Evolutionary conservation across 768 basidiomycete genomes (phyloP).

Genomic region (Porpolomopsis calyptriformis): DNA sequence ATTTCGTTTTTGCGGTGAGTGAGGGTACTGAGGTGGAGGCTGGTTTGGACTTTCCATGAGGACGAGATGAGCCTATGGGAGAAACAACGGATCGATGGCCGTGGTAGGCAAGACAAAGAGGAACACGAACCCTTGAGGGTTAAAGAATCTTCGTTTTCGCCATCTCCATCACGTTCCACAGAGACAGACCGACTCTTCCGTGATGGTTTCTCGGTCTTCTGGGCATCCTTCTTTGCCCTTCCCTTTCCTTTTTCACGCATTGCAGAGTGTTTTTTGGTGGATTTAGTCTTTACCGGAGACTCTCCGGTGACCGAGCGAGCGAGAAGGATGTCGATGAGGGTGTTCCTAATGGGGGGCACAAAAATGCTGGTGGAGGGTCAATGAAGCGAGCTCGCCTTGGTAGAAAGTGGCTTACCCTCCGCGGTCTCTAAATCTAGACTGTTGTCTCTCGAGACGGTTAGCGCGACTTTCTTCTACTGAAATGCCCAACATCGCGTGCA

Average conservation of each 20-base stretch:
- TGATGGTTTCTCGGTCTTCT: neutral
- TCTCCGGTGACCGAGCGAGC: slow-evolving; percentile 35
- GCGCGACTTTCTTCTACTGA: slow-evolving; percentile 44
- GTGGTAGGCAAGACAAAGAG: too few relatives aligned
- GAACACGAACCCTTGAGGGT: too few relatives aligned
- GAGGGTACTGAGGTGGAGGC: neutral
- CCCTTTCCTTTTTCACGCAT: neutral
- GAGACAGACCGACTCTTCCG: neutral
- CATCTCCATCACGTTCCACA: neutral
- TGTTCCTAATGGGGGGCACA: slow-evolving; percentile 39
- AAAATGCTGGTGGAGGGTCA: slow-evolving; percentile 32
- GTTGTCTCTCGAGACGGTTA: slow-evolving; percentile 49
- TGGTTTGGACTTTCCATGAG: too few relatives aligned
- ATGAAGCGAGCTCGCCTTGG: neutral
- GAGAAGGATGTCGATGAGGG: slow-evolving; percentile 42
- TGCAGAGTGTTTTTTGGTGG: neutral
- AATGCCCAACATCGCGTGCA: slow-evolving; percentile 4
- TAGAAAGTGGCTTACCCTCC: slow-evolving; percentile 38
- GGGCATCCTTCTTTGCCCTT: neutral
- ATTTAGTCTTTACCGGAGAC: slow-evolving; percentile 30
- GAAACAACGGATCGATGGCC: too few relatives aligned
- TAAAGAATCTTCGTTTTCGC: too few relatives aligned
- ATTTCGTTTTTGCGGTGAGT: neutral
- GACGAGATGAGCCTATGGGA: too few relatives aligned
- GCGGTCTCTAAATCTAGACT: slow-evolving; percentile 58